A percentile compares a stretch with the other conserved stretches of the same genome.
phyloP scores from a whole-genome alignment of 805 yeast species.

The Myxozyma neotropica region DNA sequence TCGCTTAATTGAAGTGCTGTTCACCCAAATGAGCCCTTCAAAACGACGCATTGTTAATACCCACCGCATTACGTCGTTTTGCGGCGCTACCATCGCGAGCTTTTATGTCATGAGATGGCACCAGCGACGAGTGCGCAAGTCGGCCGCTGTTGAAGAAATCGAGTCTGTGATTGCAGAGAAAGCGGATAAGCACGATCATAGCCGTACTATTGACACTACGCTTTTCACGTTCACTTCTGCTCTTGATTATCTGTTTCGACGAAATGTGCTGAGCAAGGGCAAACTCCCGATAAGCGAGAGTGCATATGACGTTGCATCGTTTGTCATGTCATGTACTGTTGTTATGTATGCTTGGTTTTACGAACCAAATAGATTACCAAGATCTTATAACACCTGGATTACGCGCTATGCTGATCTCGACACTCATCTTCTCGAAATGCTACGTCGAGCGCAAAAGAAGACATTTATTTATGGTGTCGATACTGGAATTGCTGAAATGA shows the following conservation, averaged over 20 bases:
- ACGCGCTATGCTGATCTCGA: conserved; percentile 55
- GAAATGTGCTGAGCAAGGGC: neutral
- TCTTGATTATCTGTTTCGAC: conserved; percentile 18
- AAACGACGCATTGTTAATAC: neutral
- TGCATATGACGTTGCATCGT: conserved; percentile 14
- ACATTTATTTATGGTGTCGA: conserved; percentile 46
- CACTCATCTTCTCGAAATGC: conserved; percentile 43
- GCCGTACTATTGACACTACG: conserved; percentile 22
- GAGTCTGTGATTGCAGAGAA: conserved; percentile 5
- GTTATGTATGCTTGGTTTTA: conserved; percentile 43
- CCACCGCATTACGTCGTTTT: conserved; percentile 5
- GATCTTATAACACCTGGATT: conserved; percentile 52
- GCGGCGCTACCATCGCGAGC: conserved; percentile 16
- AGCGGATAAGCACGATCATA: conserved; percentile 8
- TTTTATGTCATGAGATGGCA: conserved; percentile 16
- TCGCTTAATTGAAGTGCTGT: neutral
- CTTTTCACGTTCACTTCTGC: conserved; percentile 22
- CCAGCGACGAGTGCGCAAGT: conserved; percentile 13
- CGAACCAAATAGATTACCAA: conserved; percentile 48
- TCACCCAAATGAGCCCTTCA: neutral
- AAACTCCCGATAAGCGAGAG: neutral
- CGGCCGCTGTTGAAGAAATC: neutral
- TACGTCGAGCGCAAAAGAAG: conserved; percentile 43
- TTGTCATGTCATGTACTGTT: conserved; percentile 31
- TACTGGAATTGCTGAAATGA: conserved; percentile 40